These are phyloP conservation scores for Zoysia pacifica DNA, from an alignment of 176 grass and related monocot genomes.

Conservation along the genomic window DNA sequence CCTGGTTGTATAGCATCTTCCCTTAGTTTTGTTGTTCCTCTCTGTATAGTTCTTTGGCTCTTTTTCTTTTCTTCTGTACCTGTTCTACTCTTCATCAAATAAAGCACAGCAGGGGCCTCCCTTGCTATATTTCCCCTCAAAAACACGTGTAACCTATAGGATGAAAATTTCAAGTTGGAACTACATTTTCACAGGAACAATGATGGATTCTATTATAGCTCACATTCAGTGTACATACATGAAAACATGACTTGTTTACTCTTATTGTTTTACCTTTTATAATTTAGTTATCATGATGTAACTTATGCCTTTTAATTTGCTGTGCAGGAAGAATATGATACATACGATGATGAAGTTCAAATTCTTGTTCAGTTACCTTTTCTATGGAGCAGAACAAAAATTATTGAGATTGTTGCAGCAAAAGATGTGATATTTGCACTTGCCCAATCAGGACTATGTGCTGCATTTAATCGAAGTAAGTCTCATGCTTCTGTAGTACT, in stretches of 20 bases:
- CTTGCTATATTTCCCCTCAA: no score
- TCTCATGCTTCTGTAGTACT: constrained; percentile 4
- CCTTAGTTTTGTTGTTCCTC: no score
- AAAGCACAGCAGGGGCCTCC: no score
- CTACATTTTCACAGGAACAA: not conserved
- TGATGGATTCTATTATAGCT: not conserved
- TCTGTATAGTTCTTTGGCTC: no score
- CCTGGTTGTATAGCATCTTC: no score
- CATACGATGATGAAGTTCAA: constrained; percentile 52
- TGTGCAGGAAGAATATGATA: constrained; percentile 77
- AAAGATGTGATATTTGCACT: constrained; percentile 82
- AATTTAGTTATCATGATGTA: no score
- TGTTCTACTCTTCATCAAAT: no score
- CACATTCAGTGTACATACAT: not conserved
- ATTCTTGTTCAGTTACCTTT: constrained; percentile 56
- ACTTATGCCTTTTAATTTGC: constrained; percentile 11
- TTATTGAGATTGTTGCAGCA: constrained; percentile 84
- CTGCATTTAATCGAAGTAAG: constrained; percentile 76
- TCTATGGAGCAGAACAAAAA: constrained; percentile 70
- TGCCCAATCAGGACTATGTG: constrained; percentile 68
- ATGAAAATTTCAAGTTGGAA: not conserved
- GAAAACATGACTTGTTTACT: not conserved
- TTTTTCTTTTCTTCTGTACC: no score
- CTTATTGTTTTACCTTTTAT: no score
- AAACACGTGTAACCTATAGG: not conserved